These are phyloP conservation scores for Leavenworthia alabamica DNA, from an alignment of 345 rosid genomes.

Conservation along the genomic window DNA sequence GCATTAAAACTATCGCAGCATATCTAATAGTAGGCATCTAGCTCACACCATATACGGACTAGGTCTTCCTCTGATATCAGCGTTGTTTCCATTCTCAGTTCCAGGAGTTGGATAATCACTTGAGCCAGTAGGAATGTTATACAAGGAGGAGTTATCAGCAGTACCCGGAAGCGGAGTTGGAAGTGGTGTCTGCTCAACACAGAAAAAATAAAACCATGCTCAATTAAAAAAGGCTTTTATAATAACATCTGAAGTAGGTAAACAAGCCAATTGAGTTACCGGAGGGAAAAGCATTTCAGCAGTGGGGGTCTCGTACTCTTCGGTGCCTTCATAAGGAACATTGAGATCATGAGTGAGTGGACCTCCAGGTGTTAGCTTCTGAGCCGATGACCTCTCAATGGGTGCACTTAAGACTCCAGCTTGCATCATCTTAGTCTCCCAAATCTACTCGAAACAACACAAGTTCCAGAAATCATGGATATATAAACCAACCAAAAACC, in stretches of 20 bases:
- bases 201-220: constrained; percentile 2
- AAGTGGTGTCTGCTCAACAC: constrained; percentile 60
- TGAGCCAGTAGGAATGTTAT: constrained; percentile 82
- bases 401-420: constrained; percentile 68
- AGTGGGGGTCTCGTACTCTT: constrained; percentile 97
- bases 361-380: constrained; percentile 55
- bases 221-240: constrained; percentile 2
- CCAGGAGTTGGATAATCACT: constrained; percentile 82
- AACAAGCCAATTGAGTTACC: not conserved
- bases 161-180: constrained; percentile 78
- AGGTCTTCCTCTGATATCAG: constrained; percentile 71
- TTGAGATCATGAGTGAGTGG: constrained; percentile 76
- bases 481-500: constrained; percentile 29
- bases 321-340: constrained; percentile 88
- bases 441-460: constrained; percentile 41
- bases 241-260: not conserved
- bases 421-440: constrained; percentile 96
- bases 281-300: constrained; percentile 95
- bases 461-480: constrained; percentile 2
- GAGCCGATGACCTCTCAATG: constrained; percentile 57
- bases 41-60: constrained; percentile 78
- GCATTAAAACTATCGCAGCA: not conserved
- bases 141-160: constrained; percentile 73
- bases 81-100: constrained; percentile 50
- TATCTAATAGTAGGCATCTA: not conserved